Evolutionary conservation across 495 filamentous ascomycete species (phyloP).

Genomic region (Penicillium subrubescens): DNA sequence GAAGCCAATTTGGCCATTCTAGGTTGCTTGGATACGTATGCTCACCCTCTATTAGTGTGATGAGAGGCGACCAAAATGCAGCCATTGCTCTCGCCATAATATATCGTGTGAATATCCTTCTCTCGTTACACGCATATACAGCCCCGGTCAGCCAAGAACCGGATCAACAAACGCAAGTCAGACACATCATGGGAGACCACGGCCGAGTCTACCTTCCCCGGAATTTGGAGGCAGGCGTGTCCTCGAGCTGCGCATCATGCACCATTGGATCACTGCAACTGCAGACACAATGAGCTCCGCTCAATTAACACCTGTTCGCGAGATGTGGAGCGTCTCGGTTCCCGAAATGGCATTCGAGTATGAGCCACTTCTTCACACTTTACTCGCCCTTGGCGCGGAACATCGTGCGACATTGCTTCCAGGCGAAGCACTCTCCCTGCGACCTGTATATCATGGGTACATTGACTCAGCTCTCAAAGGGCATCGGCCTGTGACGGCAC

Average conservation of each 20-base stretch:
- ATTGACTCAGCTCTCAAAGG: slow-evolving; percentile 21
- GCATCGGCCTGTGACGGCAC: slow-evolving; percentile 21
- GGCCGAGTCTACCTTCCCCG: slow-evolving; percentile 10
- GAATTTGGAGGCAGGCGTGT: slow-evolving; percentile 17
- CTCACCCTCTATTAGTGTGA: slow-evolving; percentile 16
- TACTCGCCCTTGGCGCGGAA: slow-evolving; percentile 24
- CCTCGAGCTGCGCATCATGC: slow-evolving; percentile 25
- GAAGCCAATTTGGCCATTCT: not conserved
- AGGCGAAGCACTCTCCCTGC: slow-evolving; percentile 17
- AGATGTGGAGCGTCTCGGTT: slow-evolving; percentile 25
- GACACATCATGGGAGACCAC: not conserved
- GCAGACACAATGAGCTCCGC: slow-evolving; percentile 27
- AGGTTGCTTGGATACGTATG: not conserved
- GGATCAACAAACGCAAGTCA: not conserved
- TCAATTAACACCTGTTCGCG: slow-evolving; percentile 12
- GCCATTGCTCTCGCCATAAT: slow-evolving; percentile 24
- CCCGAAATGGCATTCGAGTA: slow-evolving; percentile 31
- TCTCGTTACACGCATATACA: slow-evolving; percentile 19
- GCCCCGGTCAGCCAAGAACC: slow-evolving; percentile 9
- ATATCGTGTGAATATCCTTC: slow-evolving; percentile 21
- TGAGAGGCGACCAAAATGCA: slow-evolving; percentile 23
- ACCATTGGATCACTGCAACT: slow-evolving; percentile 25
- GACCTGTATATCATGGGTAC: slow-evolving; percentile 25
- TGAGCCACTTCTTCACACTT: slow-evolving; percentile 28
- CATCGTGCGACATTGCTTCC: slow-evolving; percentile 24